Conservation (phyloP, 2,329 filamentous ascomycete species). For the Zymoseptoria brevis region DNA sequence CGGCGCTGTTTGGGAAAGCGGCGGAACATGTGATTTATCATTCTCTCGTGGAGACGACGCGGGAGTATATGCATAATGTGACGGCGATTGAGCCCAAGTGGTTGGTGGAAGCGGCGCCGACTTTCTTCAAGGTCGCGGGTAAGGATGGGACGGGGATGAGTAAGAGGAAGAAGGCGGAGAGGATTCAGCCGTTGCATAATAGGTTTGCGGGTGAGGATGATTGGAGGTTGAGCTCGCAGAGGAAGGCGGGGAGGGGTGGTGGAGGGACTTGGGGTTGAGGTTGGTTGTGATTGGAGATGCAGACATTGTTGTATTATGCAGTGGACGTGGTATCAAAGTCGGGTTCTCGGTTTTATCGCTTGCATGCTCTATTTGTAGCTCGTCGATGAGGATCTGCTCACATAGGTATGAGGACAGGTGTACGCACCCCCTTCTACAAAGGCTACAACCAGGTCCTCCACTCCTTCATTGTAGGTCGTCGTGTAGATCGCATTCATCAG, state of each 20-base stretch:
- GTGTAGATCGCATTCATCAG: neutral
- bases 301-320: neutral
- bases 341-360: neutral
- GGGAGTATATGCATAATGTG: conserved; percentile 95
- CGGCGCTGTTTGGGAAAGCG: conserved; percentile 71
- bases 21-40: conserved; percentile 98
- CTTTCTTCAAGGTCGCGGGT: conserved; percentile 77
- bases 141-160: conserved; percentile 78
- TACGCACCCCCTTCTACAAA: neutral
- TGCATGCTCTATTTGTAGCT: neutral
- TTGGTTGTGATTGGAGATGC: neutral
- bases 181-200: conserved; percentile 75
- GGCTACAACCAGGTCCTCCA: neutral
- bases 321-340: neutral
- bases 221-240: conserved; percentile 86
- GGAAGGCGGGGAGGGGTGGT: conserved; percentile 72
- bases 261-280: conserved; percentile 83
- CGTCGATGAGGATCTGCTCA: neutral
- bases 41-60: conserved; percentile 94
- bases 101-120: conserved; percentile 88
- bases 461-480: neutral
- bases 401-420: neutral
- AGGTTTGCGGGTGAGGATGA: conserved; percentile 88
- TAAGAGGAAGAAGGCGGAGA: conserved; percentile 33
- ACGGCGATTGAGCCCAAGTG: conserved; percentile 90